Evolutionary conservation across 139 green algal genomes (phyloP).

Genomic region (Micromonas pusilla): DNA sequence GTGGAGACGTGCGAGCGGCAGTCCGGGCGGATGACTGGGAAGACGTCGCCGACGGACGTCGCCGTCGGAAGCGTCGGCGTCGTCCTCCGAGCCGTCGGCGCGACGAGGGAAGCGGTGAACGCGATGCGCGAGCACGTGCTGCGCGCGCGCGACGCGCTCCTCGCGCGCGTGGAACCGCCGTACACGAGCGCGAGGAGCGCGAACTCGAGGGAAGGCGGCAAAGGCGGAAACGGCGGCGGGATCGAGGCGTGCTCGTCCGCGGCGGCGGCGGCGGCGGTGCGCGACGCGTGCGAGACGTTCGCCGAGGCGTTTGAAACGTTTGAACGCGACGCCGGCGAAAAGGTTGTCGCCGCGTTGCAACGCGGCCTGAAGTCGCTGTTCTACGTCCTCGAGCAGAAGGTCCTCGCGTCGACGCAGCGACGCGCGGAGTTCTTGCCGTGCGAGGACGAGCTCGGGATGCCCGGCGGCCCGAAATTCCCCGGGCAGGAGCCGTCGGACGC

Average conservation of each 20-base stretch:
- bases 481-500: background rate
- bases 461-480: background rate
- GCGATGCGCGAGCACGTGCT: too few relatives aligned
- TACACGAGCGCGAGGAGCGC: background rate
- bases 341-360: background rate
- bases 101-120: background rate
- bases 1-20: background rate
- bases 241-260: background rate
- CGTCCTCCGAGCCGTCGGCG: background rate
- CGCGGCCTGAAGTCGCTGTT: background rate
- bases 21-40: background rate
- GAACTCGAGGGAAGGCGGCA: background rate
- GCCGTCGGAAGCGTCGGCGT: background rate
- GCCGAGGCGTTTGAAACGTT: background rate
- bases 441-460: background rate
- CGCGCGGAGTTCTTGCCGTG: background rate
- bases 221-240: too few relatives aligned
- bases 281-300: background rate
- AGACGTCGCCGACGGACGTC: background rate
- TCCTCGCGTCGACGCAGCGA: background rate
- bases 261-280: background rate
- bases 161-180: too few relatives aligned
- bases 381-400: background rate
- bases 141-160: too few relatives aligned
- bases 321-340: background rate